A percentile compares a stretch with the other conserved stretches of the same genome.
Evolutionary conservation across 208 protist species (phyloP).

Genomic region (Crithidia brevicula): DNA sequence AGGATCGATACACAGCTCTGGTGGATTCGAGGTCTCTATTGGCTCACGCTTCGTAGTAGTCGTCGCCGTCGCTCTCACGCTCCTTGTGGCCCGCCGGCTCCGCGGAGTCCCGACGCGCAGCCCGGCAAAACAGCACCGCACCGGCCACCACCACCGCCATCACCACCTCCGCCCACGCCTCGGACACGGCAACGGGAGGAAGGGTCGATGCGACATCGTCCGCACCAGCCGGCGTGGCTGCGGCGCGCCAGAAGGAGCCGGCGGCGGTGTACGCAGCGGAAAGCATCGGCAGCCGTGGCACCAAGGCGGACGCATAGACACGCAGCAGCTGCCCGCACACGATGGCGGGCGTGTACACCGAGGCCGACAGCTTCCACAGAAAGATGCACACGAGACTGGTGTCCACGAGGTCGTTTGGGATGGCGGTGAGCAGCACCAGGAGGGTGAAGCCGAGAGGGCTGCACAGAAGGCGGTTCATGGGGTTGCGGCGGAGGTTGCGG

Average conservation of each 20-base stretch:
- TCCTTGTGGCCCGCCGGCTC: slow-evolving; percentile 3
- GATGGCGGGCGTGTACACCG: slow-evolving; percentile 58
- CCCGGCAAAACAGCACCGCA: slow-evolving; percentile 38
- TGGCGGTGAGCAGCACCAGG: slow-evolving; percentile 42
- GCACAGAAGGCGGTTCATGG: slow-evolving; percentile 39
- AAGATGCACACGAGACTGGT: slow-evolving; percentile 53
- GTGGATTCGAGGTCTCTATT: no score
- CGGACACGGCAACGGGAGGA: slow-evolving; percentile 34
- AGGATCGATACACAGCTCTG: no score
- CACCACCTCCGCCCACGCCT: slow-evolving; percentile 35
- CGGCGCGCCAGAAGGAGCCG: slow-evolving; percentile 24
- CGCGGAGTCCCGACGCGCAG: slow-evolving; percentile 35
- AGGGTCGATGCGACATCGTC: no score
- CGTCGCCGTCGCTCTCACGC: slow-evolving; percentile 28
- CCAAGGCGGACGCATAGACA: slow-evolving; percentile 56
- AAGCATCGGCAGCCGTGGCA: slow-evolving; percentile 40
- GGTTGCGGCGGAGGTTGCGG: slow-evolving; percentile 47
- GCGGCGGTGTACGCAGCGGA: slow-evolving; percentile 15
- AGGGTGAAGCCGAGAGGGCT: slow-evolving; percentile 40
- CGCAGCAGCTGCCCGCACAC: slow-evolving; percentile 56
- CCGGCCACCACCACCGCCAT: slow-evolving; percentile 28
- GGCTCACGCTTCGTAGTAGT: slow-evolving; percentile 26
- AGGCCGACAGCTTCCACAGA: slow-evolving; percentile 37
- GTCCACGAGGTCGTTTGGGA: slow-evolving; percentile 62
- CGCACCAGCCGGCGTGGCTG: no score